Percentiles rank a stretch among this genome's conserved stretches.
phyloP scores from a whole-genome alignment of 805 yeast genomes.

The Metschnikowia baotianmanensis region DNA sequence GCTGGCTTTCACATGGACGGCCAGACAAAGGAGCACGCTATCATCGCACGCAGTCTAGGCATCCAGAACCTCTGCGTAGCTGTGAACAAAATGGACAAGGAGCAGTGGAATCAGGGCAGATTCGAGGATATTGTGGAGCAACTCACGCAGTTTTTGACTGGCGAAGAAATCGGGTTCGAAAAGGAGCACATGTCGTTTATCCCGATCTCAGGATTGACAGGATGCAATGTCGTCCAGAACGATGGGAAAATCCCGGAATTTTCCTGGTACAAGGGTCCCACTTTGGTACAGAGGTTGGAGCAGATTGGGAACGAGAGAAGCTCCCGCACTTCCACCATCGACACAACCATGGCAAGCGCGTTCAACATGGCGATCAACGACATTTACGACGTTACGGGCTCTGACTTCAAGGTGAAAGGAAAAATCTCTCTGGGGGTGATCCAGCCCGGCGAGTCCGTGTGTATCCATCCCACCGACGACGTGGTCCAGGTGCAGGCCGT shows the following conservation, averaged over 20 bases:
- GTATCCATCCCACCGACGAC: conserved; percentile 52
- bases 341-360: conserved; percentile 24
- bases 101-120: conserved; percentile 53
- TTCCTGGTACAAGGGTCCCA: conserved; percentile 49
- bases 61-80: conserved; percentile 59
- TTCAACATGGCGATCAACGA: conserved; percentile 66
- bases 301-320: conserved; percentile 15
- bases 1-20: conserved; percentile 66
- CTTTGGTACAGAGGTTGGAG: conserved; percentile 43
- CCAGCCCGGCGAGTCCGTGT: conserved; percentile 67
- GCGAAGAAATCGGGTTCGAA: conserved; percentile 50
- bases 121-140: conserved; percentile 50
- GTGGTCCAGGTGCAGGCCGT: conserved; percentile 43
- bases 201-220: conserved; percentile 69
- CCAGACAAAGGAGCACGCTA: conserved; percentile 76
- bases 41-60: conserved; percentile 66
- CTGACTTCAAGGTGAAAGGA: conserved; percentile 58
- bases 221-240: conserved; percentile 57
- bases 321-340: neutral
- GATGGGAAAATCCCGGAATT: conserved; percentile 30
- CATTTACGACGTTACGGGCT: conserved; percentile 46
- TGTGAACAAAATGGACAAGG: conserved; percentile 69
- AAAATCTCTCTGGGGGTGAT: conserved; percentile 65
- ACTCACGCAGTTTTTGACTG: conserved; percentile 48
- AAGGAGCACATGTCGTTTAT: conserved; percentile 46